Evolutionary conservation across 495 filamentous ascomycete genomes (phyloP).

Genomic region (Neurospora terricola): DNA sequence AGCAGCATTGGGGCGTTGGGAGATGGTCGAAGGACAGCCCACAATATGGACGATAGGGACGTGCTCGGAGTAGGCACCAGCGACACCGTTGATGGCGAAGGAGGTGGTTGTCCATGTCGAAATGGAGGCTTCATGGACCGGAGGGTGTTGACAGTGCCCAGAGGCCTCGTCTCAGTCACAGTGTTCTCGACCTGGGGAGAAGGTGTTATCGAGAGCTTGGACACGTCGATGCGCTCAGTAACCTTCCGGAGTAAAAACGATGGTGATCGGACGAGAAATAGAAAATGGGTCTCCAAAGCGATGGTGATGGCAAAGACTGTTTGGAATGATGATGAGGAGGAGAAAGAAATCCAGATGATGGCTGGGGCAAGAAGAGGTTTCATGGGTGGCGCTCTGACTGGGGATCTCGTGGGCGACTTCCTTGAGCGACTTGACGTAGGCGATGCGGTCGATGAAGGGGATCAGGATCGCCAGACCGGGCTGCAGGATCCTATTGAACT

Average conservation of each 20-base stretch:
- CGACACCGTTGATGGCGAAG: slow-evolving; percentile 56
- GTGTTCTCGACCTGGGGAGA: slow-evolving; percentile 44
- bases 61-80: slow-evolving; percentile 63
- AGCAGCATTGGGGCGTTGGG: too few species aligned
- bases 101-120: too few species aligned
- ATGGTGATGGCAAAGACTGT: too few species aligned
- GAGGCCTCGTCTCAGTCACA: slow-evolving; percentile 45
- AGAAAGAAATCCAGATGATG: too few species aligned
- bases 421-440: slow-evolving; percentile 96
- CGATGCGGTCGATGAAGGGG: slow-evolving; percentile 89
- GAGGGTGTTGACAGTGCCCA: too few species aligned
- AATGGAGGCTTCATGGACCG: too few species aligned
- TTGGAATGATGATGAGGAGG: too few species aligned
- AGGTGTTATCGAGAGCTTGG: slow-evolving; percentile 38
- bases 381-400: too few species aligned
- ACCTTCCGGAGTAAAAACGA: slow-evolving; percentile 54
- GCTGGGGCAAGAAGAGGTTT: too few species aligned
- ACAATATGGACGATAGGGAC: slow-evolving; percentile 78
- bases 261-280: too few species aligned
- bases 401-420: slow-evolving; percentile 94
- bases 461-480: slow-evolving; percentile 84
- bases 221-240: slow-evolving; percentile 47
- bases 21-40: slow-evolving; percentile 52
- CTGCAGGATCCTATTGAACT: slow-evolving; percentile 83
- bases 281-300: too few species aligned